Base-by-base conservation (phyloP, 306 rosid genomes). In the Coriaria nepalensis region DNA sequence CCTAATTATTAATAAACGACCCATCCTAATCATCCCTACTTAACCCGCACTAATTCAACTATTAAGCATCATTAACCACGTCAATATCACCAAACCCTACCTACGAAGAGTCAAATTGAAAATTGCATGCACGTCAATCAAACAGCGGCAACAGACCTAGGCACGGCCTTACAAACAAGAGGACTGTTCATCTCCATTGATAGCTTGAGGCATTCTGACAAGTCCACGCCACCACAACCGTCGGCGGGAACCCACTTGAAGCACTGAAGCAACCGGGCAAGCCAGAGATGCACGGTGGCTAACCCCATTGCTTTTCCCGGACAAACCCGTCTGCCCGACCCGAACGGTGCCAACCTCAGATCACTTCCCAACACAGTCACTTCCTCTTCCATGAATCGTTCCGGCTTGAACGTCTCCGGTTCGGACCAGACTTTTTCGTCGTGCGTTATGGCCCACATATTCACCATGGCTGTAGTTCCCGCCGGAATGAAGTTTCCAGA, bases 361-460 rank as follows among this genome's bases (percentile, higher is more conserved):
- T 69, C 72, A 35, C 53, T 13, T 0, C 75, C 79, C 64, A 57
- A 13, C 0, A 73, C 40, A 44, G 50, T 49, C 11, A 73, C 35
- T 10, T 69, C 67, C 33, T 51, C 56, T 5, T 50, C 67, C 39
- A 67, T 43, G 50, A 73, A 73, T 4, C 79, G 37, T 45, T 69
- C 68, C 2, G 79, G 79, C 4, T 29, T 62, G 9, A 69, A 73
- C 59, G 33, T 38, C 6, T 52, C 43, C 0, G 79, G 66, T 11
- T 69, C 72, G 2, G 38, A 5, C 79, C 79, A 73, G 2, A 68
- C 41, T 2, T 14, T 58, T 7, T 40, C 53, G n/a, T 73, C 63
- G 9, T 73, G 79, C 0, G 75, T 60, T 32, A 73, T 73, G 2
- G 75, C 65, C 79, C 75, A 73, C 75, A 73, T 73, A 63, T 73